A percentile compares a stretch with the other conserved stretches of the same genome.
phyloP scores from a whole-genome alignment of 805 yeast species.

The Candida palmyrensis region DNA sequence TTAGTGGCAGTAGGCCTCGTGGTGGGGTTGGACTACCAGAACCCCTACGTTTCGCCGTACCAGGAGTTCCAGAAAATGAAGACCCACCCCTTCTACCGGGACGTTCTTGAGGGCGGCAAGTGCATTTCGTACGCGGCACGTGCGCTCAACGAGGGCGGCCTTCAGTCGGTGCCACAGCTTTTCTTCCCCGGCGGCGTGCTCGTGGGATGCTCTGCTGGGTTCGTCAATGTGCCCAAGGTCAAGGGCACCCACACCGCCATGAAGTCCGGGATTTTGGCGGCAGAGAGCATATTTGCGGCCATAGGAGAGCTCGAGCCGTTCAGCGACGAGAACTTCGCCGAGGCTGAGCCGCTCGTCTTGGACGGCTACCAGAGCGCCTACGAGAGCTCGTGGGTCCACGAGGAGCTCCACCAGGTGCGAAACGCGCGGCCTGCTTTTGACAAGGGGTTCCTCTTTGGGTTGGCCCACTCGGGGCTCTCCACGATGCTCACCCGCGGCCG shows the following conservation, averaged over 20 bases:
- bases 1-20: conserved; percentile 92
- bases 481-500: conserved; percentile 74
- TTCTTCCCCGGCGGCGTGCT: conserved; percentile 94
- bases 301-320: conserved; percentile 37
- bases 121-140: conserved; percentile 94
- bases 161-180: conserved; percentile 85
- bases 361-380: conserved; percentile 58
- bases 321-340: conserved; percentile 39
- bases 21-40: conserved; percentile 87
- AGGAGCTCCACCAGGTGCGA: conserved; percentile 80
- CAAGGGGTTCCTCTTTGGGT: conserved; percentile 73
- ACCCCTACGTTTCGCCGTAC: conserved; percentile 94
- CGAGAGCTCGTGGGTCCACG: conserved; percentile 76
- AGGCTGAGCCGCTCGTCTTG: conserved; percentile 38
- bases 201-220: conserved; percentile 95
- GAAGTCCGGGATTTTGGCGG: conserved; percentile 93
- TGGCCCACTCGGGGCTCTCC: conserved; percentile 78
- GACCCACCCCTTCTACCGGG: conserved; percentile 77
- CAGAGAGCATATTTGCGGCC: conserved; percentile 63
- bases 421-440: conserved; percentile 91
- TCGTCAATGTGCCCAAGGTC: conserved; percentile 94
- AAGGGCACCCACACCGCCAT: conserved; percentile 98
- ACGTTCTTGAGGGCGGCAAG: conserved; percentile 79
- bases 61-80: conserved; percentile 95
- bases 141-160: conserved; percentile 96